Base-by-base conservation (phyloP, 2,329 filamentous ascomycete species). In the Arthrobotrys conoides region DNA sequence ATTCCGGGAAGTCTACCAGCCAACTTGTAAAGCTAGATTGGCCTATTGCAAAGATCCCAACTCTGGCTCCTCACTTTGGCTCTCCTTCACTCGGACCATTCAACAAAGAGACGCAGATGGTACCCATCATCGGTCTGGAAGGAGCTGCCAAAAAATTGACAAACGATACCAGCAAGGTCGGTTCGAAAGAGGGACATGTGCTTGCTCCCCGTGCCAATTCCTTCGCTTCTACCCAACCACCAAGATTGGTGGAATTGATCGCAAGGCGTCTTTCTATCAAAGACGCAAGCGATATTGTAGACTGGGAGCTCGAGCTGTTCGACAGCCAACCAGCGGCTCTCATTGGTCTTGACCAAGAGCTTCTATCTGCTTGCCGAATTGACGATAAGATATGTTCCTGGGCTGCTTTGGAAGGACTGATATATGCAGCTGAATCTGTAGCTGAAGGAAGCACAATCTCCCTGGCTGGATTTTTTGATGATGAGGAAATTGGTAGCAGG, bases 321-420 rank as follows among this genome's bases (percentile, higher is more conserved):
- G 96, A 98, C 85, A 89, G 90, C 3, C 94, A 97, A 84, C 93
- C 94, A 8, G 94, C 94, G 0, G 90, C 91, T 48, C 88, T 93
- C 18, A 91, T 93, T 81, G 96, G 96, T 12, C 85, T 99, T 72
- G 93, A 97, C 82, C 93, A 92, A 84, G 95, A 98, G 82, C 91
- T 99, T 84, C 97, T 99, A 85, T 97, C 95, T 81, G 95, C 93
- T 8, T 94, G 95, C 75, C 92, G 96, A 68, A 96, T 98, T 81
- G 96, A 99, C 84, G 96, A 99, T 86, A 98, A 97, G 87, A 91
- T 99, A 57, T 98, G 96, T 87, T 96, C 93, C 36, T 98, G 93
- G 91, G 90, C 94, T 6, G 95, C 96, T 6, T 88, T 97, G 66
- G 91, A 94, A 84, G 94, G 90, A 2, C 90, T 99, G 0, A 87